A percentile compares a stretch with the other conserved stretches of the same genome.
phyloP scores from a whole-genome alignment of 2,329 filamentous ascomycete species.

The Stenocarpella maydis region DNA sequence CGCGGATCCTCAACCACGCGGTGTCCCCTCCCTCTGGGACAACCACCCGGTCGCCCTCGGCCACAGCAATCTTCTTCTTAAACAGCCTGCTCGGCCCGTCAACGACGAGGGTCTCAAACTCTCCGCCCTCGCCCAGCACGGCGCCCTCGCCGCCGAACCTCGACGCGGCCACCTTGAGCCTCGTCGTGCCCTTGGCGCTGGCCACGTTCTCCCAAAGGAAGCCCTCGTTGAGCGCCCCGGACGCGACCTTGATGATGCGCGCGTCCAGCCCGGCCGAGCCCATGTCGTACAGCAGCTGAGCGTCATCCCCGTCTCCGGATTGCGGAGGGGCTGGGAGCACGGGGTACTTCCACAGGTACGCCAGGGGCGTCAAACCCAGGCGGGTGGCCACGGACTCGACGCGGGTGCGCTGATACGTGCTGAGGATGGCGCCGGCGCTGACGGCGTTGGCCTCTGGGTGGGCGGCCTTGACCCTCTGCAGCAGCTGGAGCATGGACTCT shows the following conservation, averaged over 20 bases:
- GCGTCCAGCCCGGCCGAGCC: slow-evolving; percentile 78
- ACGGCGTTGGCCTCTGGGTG: slow-evolving; percentile 88
- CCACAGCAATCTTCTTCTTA: slow-evolving; percentile 72
- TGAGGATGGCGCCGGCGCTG: slow-evolving; percentile 90
- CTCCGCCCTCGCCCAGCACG: slow-evolving; percentile 89
- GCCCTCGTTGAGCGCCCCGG: slow-evolving; percentile 81
- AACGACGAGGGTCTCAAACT: slow-evolving; percentile 92
- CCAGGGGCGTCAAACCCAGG: slow-evolving; percentile 81
- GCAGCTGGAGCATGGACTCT: slow-evolving; percentile 81
- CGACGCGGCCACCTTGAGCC: slow-evolving; percentile 62
- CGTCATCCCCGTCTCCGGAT: slow-evolving; percentile 49
- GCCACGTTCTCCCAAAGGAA: slow-evolving; percentile 86
- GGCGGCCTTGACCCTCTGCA: slow-evolving; percentile 69
- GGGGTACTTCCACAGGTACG: slow-evolving; percentile 93
- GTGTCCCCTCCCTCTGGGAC: slow-evolving; percentile 78
- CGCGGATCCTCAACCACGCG: slow-evolving; percentile 71
- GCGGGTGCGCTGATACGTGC: slow-evolving; percentile 94
- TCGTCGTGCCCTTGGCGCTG: slow-evolving; percentile 55
- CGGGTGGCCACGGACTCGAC: slow-evolving; percentile 90
- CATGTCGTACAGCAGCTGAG: slow-evolving; percentile 82
- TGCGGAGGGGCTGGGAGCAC: slow-evolving; percentile 63
- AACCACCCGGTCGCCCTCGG: slow-evolving; percentile 58
- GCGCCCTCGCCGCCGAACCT: slow-evolving; percentile 77
- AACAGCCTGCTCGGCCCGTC: slow-evolving; percentile 80
- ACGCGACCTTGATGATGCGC: slow-evolving; percentile 94